Base-by-base conservation (phyloP, 164 flowering plant genomes). In the Macadamia tetraphylla region DNA sequence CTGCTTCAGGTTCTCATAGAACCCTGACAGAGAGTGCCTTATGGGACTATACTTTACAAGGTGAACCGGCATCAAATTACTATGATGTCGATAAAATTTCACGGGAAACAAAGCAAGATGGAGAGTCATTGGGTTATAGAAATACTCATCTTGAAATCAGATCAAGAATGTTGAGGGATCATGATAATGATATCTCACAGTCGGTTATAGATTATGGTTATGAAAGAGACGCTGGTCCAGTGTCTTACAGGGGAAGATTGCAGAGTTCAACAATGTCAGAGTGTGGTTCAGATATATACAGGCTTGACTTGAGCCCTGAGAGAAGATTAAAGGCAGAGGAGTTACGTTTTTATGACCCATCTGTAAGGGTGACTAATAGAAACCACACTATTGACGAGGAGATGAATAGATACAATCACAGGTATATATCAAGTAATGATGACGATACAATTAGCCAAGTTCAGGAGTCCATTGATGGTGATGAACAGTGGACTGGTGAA, bases 1-100 rank as follows among this genome's bases (percentile, higher is more conserved):
- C 58, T 14, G 14, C 51, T 40, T 73, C 62, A 67, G 60, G 70
- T 23, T 77, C 73, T 56, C 73, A 29, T 42, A 55, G 67, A 58
- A 67, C 23, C 61, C 49, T 58, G 18, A 58, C 59, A 55, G 73
- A 66, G 3, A 52, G 42, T 44, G 55, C 62, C 62, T 70, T 69
- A 12, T 68, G 75, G 81, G 78, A 74, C n/a, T 69, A 53, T 66
- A 56, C 73, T 62, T 71, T 69, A 44, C 72, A 63, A 35, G 73
- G 73, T 63, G 69, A 68, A 17, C 69, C 70, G 4, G 59, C 53
- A 6, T 35, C 67, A 15, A 65, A 63, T 44, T 71, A 67, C 60
- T 60, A 35, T 52, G 73, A 66, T 68, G 58, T 59, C n/a, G 66
- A 67, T 43, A 43, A 67, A 65, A 17, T 67, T 30, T 40, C 73